Evolutionary conservation across 805 yeast species (phyloP).

Genomic region (Yarrowia phangngaensis): DNA sequence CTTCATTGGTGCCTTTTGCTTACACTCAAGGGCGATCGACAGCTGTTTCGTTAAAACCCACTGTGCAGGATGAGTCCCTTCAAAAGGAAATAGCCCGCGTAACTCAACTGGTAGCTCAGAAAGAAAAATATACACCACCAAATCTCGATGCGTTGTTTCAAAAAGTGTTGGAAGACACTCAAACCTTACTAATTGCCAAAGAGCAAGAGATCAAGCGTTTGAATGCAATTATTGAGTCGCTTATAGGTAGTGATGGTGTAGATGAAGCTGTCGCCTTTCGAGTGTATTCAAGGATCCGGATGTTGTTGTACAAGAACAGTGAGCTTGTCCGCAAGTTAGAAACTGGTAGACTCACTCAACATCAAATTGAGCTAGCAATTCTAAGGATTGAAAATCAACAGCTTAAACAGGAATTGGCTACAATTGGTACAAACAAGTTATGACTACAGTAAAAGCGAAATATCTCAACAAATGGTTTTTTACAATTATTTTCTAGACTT

Average conservation of each 20-base stretch:
- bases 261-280: constrained; percentile 7
- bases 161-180: constrained; percentile 11
- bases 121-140: not conserved
- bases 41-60: constrained; percentile 2
- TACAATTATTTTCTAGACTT: constrained; percentile 24
- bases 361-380: constrained; percentile 19
- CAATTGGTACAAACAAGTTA: not conserved
- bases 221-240: constrained; percentile 7
- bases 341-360: not conserved
- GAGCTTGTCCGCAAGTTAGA: constrained; percentile 7
- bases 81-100: constrained; percentile 10
- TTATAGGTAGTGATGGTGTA: not conserved
- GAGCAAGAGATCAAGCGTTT: constrained; percentile 7
- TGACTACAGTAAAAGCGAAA: too few relatives aligned
- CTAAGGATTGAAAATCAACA: constrained; percentile 7
- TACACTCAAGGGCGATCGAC: not conserved
- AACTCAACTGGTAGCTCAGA: not conserved
- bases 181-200: constrained; percentile 4
- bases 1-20: constrained; percentile 8
- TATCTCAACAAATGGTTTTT: constrained; percentile 16
- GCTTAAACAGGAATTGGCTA: not conserved
- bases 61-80: constrained; percentile 2
- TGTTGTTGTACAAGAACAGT: constrained; percentile 5
- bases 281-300: constrained; percentile 8
- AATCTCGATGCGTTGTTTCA: constrained; percentile 4